phyloP scores from a whole-genome alignment of 805 yeast genomes.

The Wickerhamiella dianesei region DNA sequence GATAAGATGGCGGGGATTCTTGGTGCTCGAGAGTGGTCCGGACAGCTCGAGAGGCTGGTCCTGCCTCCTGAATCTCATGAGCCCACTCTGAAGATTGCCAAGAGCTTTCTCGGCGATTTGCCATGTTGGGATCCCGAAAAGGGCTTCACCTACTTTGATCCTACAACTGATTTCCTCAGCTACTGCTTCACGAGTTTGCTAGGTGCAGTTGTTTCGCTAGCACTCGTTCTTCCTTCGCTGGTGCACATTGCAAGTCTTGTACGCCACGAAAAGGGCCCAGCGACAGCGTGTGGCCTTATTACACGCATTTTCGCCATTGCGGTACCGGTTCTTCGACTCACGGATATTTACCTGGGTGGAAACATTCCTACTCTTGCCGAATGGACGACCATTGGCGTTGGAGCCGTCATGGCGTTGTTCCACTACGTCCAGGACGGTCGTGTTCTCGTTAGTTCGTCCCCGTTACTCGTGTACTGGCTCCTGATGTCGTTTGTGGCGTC shows the following conservation, averaged over 20 bases:
- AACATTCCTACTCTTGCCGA: constrained; percentile 9
- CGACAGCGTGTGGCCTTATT: constrained; percentile 14
- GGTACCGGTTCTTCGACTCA: constrained; percentile 8
- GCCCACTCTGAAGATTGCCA: background rate
- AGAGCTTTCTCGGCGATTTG: constrained; percentile 5
- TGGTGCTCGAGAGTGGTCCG: background rate
- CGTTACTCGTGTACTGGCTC: constrained; percentile 18
- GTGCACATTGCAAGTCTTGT: constrained; percentile 7
- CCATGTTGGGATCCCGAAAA: constrained; percentile 6
- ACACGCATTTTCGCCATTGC: constrained; percentile 10
- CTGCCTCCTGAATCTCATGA: background rate
- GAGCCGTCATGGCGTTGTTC: constrained; percentile 8
- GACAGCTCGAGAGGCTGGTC: background rate
- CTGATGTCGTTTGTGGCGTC: constrained; percentile 9
- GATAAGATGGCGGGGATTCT: background rate
- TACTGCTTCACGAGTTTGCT: constrained; percentile 12
- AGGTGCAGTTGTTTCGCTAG: constrained; percentile 9
- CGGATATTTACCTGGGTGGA: constrained; percentile 2
- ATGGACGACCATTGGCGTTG: constrained; percentile 6
- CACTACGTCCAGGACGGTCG: constrained; percentile 20
- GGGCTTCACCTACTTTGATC: constrained; percentile 12
- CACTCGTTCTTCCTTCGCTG: constrained; percentile 10
- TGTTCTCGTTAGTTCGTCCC: constrained; percentile 15
- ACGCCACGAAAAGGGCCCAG: constrained; percentile 10
- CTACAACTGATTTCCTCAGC: constrained; percentile 16